Evolutionary conservation across 2,329 filamentous ascomycete genomes (phyloP), one percentile per base, ranked within the genome.

Genomic region (Exophiala aquamarina): DNA sequence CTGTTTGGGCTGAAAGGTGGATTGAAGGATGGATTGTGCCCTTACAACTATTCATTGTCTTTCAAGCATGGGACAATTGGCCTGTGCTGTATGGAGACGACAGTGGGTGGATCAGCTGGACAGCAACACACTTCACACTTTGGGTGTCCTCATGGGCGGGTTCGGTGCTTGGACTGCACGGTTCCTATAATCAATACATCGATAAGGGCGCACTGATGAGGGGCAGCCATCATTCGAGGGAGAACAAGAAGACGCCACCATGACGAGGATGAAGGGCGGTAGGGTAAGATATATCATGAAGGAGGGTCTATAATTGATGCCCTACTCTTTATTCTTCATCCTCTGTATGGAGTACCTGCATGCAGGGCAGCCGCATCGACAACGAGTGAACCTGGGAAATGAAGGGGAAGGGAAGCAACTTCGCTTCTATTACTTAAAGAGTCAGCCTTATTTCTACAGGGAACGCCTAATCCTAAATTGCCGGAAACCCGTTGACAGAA

Each of bases 51-150:
- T 50, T 48, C 21, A 40, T 33, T 41, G 46, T 54, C 18, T 54
- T 54, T 32, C 15, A 26, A 18, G 17, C 47, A 4, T 51, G 51
- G 41, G 51, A 54, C 38, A 54, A 54, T 31, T 50, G 47, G 43
- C 44, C 51, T 7, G 44, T 54, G 4, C 17, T 54, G 31, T 10
- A 47, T 17, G 51, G 51, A 18, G 31, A 42, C n/a, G 44, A 51
- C n/a, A 38, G 41, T 15, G 47, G 50, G 23, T 35, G 41, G 23
- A 9, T 51, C 20, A 46, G 51, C 20, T 51, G 51, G 51, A n/a
- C 23, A 9, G 41, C 26, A 13, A 54, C 51, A 33, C 51, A 54
- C 19, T n/a, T 46, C 14, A 26, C 46, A 9, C 32, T 54, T 44
- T 11, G 17, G 20, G 7, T 39, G 9, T 33, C 33, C n/a, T 45